These are phyloP conservation scores for Flaveria robusta DNA, from an alignment of 129 eudicot genomes.

Conservation along the genomic window DNA sequence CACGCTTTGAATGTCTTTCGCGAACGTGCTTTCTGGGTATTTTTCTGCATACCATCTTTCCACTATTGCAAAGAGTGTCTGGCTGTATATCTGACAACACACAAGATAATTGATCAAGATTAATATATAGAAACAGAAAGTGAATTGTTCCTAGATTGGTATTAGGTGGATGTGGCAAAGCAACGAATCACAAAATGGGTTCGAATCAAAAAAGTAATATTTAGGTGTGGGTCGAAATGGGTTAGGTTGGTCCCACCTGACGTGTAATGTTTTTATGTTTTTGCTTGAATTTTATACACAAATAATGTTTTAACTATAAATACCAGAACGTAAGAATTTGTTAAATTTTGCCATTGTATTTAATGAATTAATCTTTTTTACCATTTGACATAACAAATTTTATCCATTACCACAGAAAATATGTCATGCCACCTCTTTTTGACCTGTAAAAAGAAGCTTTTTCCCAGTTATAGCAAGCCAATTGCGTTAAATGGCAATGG, in stretches of 20 bases:
- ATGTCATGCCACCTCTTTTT: not conserved
- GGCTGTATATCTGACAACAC: constrained; percentile 59
- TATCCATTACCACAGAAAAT: too few species aligned
- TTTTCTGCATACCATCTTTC: constrained; percentile 54
- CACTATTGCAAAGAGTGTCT: constrained; percentile 56
- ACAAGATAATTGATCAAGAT: not conserved
- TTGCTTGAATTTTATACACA: not conserved
- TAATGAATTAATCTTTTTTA: not conserved
- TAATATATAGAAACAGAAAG: not conserved
- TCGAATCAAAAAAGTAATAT: not conserved
- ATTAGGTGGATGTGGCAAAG: not conserved
- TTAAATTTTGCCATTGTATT: not conserved
- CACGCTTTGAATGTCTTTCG: constrained; percentile 26
- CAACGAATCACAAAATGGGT: not conserved
- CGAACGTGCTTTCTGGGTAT: constrained; percentile 48
- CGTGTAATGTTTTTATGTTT: too few species aligned
- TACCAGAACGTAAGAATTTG: not conserved
- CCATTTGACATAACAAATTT: not conserved
- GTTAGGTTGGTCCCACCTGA: not conserved
- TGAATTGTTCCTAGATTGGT: not conserved
- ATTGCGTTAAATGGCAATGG: too few species aligned
- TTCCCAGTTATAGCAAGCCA: not conserved
- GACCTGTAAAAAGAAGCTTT: not conserved
- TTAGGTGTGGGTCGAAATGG: not conserved
- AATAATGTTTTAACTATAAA: not conserved